Percentiles rank a stretch among this genome's conserved stretches.
These are phyloP conservation scores for Beauveria sp. DNA, from an alignment of 2,329 filamentous ascomycete species.

Conservation along the genomic window DNA sequence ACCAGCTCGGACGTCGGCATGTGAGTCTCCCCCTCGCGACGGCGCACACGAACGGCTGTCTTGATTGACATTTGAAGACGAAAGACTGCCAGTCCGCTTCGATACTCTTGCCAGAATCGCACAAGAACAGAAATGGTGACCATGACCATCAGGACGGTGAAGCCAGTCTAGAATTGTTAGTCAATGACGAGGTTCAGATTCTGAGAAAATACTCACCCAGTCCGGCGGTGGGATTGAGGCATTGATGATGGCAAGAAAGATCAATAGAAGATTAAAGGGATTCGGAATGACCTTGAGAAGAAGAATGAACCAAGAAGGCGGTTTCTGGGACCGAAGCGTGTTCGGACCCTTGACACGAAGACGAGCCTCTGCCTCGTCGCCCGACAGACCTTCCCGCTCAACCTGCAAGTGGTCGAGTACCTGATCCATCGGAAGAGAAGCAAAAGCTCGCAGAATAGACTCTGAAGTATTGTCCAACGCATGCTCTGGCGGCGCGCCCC, in stretches of 20 bases:
- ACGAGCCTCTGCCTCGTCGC: slow-evolving; percentile 16
- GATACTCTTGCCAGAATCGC: slow-evolving; percentile 23
- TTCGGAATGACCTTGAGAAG: slow-evolving; percentile 21
- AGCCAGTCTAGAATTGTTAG: slow-evolving; percentile 7
- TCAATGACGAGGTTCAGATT: neutral
- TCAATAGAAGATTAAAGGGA: slow-evolving; percentile 20
- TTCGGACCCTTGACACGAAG: slow-evolving; percentile 18
- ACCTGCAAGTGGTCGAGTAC: slow-evolving; percentile 17
- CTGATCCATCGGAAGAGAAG: slow-evolving; percentile 14
- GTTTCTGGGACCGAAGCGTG: slow-evolving; percentile 18
- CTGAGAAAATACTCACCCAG: slow-evolving; percentile 8
- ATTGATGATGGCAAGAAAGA: slow-evolving; percentile 20
- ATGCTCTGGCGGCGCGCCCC: slow-evolving; percentile 6
- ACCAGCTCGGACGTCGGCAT: slow-evolving; percentile 17
- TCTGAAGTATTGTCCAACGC: slow-evolving; percentile 12
- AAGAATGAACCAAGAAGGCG: slow-evolving; percentile 21
- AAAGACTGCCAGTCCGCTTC: slow-evolving; percentile 20
- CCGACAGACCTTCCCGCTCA: slow-evolving; percentile 16
- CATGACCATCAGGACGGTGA: slow-evolving; percentile 21
- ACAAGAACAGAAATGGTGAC: slow-evolving; percentile 19
- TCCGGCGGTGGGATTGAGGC: slow-evolving; percentile 15
- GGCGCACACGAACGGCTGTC: slow-evolving; percentile 16
- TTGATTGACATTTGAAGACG: slow-evolving; percentile 20
- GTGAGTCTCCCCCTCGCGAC: slow-evolving; percentile 11
- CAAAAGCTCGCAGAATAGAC: slow-evolving; percentile 16